Base-by-base conservation (phyloP, 176 grass and related monocot genomes). In the Bromus sterilis region DNA sequence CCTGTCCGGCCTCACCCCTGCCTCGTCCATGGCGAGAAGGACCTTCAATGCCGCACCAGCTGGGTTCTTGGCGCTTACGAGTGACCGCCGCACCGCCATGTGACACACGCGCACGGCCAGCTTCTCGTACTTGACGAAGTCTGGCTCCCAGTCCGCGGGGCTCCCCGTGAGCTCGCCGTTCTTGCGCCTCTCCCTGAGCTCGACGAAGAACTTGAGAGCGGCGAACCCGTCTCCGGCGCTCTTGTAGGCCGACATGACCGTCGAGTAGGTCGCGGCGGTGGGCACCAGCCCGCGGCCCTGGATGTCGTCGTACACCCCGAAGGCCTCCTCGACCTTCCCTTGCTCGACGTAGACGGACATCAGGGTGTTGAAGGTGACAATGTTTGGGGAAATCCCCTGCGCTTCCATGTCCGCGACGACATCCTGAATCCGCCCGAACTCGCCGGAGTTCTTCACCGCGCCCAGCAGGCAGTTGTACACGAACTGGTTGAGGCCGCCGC, bases 381-480 rank as follows among this genome's bases (percentile, higher is more conserved):
- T 78, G 32, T 93, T 93, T 18, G 90, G 88, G 48, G 59, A 3
- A 49, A 91, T 51, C 3, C 88, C 88, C 82, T 91, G 88, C 15
- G 73, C 41, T 21, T 87, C 82, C 95, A 98, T 98, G 73, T 98
- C 95, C 6, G 86, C 64, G 34, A 93, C 86, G 14, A 98, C 86
- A 28, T 32, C 70, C 24, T 83, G 44, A 40, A 77, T 75, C 56
- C 86, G 80, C 62, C 82, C 24, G 75, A 87, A 88, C 18, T 83
- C 75, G 28, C 80, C 83, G 11, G 69, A 73, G 87, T 76, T 81
- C 85, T 93, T 98, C 23, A 95, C 79, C 7, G 92, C 92, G 30
- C 90, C 86, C 3, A 95, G 81, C 21, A 95, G 56, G 86, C 84
- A 95, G 58, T 98, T 98, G 84, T 95, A 98, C 20, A 98, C 88